Base-by-base conservation (phyloP, 106 monocot genomes). In the Chionographis japonica region DNA sequence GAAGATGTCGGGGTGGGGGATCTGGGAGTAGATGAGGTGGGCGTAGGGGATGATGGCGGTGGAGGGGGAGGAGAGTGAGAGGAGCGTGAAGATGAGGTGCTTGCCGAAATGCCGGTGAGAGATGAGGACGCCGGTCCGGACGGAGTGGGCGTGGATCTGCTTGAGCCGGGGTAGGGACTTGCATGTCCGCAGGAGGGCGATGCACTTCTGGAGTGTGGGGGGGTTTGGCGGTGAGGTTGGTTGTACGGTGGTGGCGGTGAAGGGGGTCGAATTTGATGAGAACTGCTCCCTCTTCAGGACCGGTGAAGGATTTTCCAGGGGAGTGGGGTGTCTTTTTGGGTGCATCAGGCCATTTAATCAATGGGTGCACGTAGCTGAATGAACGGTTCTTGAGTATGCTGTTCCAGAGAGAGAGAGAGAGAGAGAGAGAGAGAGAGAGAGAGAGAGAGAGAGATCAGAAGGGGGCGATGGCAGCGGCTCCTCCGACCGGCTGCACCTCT, bases 31-130 rank as follows among this genome's bases (percentile, higher is more conserved):
- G 75, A 90, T 27, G 68, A 58, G 13, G 61, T 49, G 41, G 17
- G 85, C 79, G 73, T 90, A 90, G 61, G 68, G 68, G 39, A 85
- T 17, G 56, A 70, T 51, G 13, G 66, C 37, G 67, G 77, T 14
- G 39, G 68, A 19, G 12, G 11, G 43, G 37, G 64, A 17, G 13
- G 69, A 17, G 74, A 83, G 65, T 53, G 83, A 72, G 69, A 70
- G 15, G 62, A 86, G 74, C 49, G 85, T 52, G 87, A 90, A 83
- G 74, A 94, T 64, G 64, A 88, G 83, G 72, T 94, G 94, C 50
- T 88, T 90, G 81, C 74, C 75, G 55, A 94, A 65, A 40, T 55
- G 56, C 6, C 78, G 72, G 71, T 87, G 67, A 41, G 61, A 68
- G 66, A 66, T 17, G 19, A 90, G 87, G 50, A 85, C 55, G 65